Evolutionary conservation across 805 yeast genomes (phyloP).

Genomic region (Soucietia sequanensis): DNA sequence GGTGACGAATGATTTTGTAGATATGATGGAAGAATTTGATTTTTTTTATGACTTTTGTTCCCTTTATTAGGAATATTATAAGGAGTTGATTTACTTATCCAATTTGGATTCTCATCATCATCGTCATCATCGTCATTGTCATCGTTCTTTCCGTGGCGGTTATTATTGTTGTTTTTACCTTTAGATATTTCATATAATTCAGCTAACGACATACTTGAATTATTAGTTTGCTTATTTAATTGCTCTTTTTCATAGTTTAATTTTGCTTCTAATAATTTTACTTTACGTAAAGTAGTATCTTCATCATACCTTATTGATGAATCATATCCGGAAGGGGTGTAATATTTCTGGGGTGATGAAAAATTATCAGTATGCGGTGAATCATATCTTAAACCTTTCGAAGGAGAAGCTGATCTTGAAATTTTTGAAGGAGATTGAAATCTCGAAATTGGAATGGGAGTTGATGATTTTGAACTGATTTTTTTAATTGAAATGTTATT

Average conservation of each 20-base stretch:
- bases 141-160: too few species aligned
- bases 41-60: too few species aligned
- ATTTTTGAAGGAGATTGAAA: neutral
- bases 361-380: too few species aligned
- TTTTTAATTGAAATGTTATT: constrained; percentile 9
- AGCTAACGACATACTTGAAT: neutral
- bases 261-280: neutral
- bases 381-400: too few species aligned
- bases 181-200: neutral
- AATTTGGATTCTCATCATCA: neutral
- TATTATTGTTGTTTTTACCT: neutral
- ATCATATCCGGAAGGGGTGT: neutral
- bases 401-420: neutral
- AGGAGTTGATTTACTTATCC: neutral
- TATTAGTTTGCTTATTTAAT: neutral
- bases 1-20: neutral
- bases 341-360: too few species aligned
- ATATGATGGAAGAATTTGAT: too few species aligned
- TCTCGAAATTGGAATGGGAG: constrained; percentile 1
- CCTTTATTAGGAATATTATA: too few species aligned
- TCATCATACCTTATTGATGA: neutral
- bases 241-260: neutral
- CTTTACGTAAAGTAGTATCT: neutral
- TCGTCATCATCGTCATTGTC: too few species aligned
- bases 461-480: neutral